phyloP scores from a whole-genome alignment of 345 rosid species.

The Dipteronia sinensis region DNA sequence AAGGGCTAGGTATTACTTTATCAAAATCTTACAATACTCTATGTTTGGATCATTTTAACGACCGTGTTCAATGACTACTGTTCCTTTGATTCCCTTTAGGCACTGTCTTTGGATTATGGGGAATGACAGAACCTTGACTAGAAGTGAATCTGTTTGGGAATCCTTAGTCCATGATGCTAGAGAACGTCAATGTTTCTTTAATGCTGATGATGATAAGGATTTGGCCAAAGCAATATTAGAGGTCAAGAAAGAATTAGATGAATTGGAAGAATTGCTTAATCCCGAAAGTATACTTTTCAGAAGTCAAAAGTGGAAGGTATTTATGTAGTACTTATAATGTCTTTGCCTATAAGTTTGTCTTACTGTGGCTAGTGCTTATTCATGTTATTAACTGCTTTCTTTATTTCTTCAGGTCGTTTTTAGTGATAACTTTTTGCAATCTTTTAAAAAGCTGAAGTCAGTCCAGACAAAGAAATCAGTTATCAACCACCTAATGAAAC shows the following conservation, averaged over 20 bases:
- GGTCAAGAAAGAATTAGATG: conserved; percentile 39
- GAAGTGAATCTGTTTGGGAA: conserved; percentile 32
- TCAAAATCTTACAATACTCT: not conserved
- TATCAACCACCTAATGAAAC: conserved; percentile 31
- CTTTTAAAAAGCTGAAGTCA: conserved; percentile 46
- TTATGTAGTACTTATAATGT: not conserved
- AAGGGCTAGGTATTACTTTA: not conserved
- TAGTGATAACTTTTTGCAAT: conserved; percentile 44
- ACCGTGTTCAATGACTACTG: not conserved
- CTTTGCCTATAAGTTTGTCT: not conserved
- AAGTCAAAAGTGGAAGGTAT: conserved; percentile 51
- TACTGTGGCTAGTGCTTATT: not conserved
- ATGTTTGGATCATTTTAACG: not conserved
- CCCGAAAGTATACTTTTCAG: conserved; percentile 36
- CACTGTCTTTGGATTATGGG: conserved; percentile 11
- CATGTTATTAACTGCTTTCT: not conserved
- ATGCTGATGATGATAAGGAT: conserved; percentile 41
- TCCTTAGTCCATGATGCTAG: conserved; percentile 40
- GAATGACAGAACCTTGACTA: not conserved
- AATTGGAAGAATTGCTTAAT: conserved; percentile 42
- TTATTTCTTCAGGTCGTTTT: conserved; percentile 37
- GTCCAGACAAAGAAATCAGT: conserved; percentile 23
- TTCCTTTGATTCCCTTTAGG: not conserved
- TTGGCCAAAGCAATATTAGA: conserved; percentile 35
- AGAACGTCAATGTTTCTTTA: not conserved